A percentile compares a stretch with the other conserved stretches of the same genome.
Evolutionary conservation across 805 yeast genomes (phyloP).

Genomic region (Candida saitoana): DNA sequence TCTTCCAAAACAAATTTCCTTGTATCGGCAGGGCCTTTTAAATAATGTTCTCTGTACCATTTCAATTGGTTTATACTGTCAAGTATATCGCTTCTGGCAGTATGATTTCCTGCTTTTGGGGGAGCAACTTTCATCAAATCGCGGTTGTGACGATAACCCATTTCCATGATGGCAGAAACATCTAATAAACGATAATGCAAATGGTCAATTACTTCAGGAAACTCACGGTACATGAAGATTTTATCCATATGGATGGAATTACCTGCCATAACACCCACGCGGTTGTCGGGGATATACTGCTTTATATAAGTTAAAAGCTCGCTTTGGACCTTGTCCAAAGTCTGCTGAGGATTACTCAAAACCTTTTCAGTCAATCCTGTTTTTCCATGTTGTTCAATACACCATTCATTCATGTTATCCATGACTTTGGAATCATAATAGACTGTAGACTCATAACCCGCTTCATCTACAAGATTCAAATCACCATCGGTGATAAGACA

Average conservation of each 20-base stretch:
- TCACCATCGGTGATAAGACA: constrained; percentile 85
- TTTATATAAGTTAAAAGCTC: constrained; percentile 63
- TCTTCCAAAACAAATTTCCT: neutral
- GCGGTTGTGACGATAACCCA: constrained; percentile 75
- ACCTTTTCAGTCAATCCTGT: constrained; percentile 77
- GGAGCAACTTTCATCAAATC: constrained; percentile 54
- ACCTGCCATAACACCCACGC: constrained; percentile 78
- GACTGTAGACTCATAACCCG: constrained; percentile 78
- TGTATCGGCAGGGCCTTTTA: constrained; percentile 20
- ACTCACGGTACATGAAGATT: constrained; percentile 74
- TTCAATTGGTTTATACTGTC: constrained; percentile 83
- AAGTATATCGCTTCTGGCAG: constrained; percentile 82
- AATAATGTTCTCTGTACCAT: constrained; percentile 71
- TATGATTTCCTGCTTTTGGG: constrained; percentile 65
- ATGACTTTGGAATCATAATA: constrained; percentile 59
- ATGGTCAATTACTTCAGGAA: constrained; percentile 66
- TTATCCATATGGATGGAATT: constrained; percentile 91
- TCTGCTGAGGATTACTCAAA: constrained; percentile 47
- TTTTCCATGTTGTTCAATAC: constrained; percentile 71
- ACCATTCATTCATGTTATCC: constrained; percentile 85
- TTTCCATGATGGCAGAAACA: constrained; percentile 82
- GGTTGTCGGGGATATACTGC: constrained; percentile 46
- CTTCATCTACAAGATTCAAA: constrained; percentile 61
- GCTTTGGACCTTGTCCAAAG: constrained; percentile 56
- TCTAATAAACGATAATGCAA: constrained; percentile 78